These are phyloP conservation scores for Aspergillus fumigatiaffinis DNA, from an alignment of 2,329 filamentous ascomycete species.

Conservation along the genomic window DNA sequence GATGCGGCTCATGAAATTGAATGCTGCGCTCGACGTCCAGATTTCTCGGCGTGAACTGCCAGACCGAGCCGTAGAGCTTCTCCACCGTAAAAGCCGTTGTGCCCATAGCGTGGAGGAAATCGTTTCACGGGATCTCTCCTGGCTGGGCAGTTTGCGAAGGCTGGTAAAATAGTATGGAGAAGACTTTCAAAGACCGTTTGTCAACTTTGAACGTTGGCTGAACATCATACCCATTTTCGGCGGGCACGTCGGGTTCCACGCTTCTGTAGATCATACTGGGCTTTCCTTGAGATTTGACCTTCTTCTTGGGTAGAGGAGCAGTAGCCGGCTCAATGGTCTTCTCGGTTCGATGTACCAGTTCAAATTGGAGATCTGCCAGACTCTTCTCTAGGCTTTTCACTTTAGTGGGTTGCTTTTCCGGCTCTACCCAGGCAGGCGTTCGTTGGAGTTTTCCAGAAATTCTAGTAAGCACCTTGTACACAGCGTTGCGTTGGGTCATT, in stretches of 20 bases:
- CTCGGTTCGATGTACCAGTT: neutral
- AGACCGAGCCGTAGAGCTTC: conserved; percentile 59
- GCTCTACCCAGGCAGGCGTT: conserved; percentile 49
- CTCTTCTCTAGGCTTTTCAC: neutral
- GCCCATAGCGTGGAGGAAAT: conserved; percentile 52
- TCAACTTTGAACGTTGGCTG: conserved; percentile 33
- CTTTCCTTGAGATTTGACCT: conserved; percentile 14
- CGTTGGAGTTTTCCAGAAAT: conserved; percentile 41
- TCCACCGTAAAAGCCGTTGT: conserved; percentile 49
- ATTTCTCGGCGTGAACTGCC: conserved; percentile 52
- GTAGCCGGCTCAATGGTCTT: neutral
- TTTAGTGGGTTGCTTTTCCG: conserved; percentile 8
- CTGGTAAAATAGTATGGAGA: conserved; percentile 41
- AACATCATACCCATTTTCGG: conserved; percentile 2
- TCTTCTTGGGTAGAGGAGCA: neutral
- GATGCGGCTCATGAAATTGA: conserved; percentile 60
- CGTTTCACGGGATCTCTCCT: conserved; percentile 51
- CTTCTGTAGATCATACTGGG: neutral
- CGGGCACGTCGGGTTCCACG: neutral
- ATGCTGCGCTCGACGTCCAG: conserved; percentile 48
- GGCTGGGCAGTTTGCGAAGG: conserved; percentile 33
- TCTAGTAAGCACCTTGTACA: conserved; percentile 29
- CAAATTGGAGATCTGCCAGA: neutral
- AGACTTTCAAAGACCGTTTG: conserved; percentile 40
- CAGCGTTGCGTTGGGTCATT: conserved; percentile 23